Base-by-base conservation (phyloP, 345 rosid genomes). In the Arabidopsis suecica region DNA sequence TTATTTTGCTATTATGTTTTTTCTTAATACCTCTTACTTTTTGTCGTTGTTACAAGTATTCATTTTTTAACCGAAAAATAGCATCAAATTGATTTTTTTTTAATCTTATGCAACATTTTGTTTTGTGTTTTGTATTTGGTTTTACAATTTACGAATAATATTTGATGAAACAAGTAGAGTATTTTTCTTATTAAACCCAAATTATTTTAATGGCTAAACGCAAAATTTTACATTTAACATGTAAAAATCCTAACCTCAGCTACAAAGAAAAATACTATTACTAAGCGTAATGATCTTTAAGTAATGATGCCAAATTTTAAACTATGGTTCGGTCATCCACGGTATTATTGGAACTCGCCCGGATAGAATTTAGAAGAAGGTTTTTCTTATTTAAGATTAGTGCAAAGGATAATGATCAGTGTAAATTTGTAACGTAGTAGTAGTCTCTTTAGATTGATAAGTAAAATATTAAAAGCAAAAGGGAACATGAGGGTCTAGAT, bases 401-500 rank as follows among this genome's bases (percentile, higher is more conserved):
- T n/a, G 41, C 55, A 54, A 42, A 59, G 61, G 67, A 67, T 68
- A 59, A 68, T 53, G 69, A 61, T 75, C 54, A 74, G 48, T 57
- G 23, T 74, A 44, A 45, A 32, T 41, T 68, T 51, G 20, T 30
- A 61, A 63, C 51, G 62, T 28, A 28, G 62, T 28, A 28, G 62
- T 68, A 51, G 13, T 44, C 8, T 6, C 16, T 50, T 16, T 7
- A 25, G 16, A 37, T 4, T 8, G 65, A 48, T 51, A 70, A 69
- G 71, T 22, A 56, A 77, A 77, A 32, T 20, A 30, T 66, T 65
- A 77, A 71, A 63, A 65, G 72, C 47, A 71, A 65, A 70, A 49
- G 72, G 72, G 66, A 32, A 70, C 80, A 77, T 57, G 68, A 71
- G 61, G 80, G 76, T 71, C 80, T 63, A 77, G 60, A 1, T 77